Conservation (phyloP, 2,329 filamentous ascomycete genomes). For the Aspergillus costaricaensis region DNA sequence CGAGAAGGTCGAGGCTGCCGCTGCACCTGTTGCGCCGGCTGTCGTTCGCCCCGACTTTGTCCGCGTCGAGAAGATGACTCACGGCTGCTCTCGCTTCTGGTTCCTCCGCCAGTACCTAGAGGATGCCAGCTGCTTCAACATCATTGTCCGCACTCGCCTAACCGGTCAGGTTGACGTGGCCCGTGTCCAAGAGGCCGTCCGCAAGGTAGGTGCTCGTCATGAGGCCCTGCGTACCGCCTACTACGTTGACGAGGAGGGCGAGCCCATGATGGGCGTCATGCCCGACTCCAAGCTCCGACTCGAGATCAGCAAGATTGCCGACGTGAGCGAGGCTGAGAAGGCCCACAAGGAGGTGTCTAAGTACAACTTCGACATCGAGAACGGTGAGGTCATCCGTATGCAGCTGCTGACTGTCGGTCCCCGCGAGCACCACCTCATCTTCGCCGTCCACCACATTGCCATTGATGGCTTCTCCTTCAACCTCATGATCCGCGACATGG, state of each 20-base stretch:
- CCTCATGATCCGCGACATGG: constrained; percentile 27
- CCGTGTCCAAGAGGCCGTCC: background rate
- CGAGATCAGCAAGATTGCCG: background rate
- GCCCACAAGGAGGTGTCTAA: no score
- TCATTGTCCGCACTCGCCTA: background rate
- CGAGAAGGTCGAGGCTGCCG: background rate
- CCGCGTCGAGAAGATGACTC: background rate
- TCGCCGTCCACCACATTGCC: constrained; percentile 38
- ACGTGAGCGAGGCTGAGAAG: no score
- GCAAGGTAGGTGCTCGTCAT: background rate
- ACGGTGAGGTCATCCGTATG: background rate
- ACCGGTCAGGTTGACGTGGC: background rate
- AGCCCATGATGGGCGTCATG: background rate
- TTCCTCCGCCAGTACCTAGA: constrained; percentile 7
- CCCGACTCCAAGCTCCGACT: background rate
- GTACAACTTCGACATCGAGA: no score
- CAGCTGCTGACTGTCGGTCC: constrained; percentile 20
- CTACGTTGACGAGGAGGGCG: background rate
- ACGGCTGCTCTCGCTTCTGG: background rate
- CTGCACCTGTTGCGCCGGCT: background rate
- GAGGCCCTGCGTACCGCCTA: background rate
- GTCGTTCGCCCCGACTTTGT: background rate
- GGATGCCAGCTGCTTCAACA: constrained; percentile 21
- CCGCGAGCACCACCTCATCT: constrained; percentile 23
- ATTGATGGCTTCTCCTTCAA: constrained; percentile 34